Conservation (phyloP, 331 rosid species). For the Dryas integrifolia region DNA sequence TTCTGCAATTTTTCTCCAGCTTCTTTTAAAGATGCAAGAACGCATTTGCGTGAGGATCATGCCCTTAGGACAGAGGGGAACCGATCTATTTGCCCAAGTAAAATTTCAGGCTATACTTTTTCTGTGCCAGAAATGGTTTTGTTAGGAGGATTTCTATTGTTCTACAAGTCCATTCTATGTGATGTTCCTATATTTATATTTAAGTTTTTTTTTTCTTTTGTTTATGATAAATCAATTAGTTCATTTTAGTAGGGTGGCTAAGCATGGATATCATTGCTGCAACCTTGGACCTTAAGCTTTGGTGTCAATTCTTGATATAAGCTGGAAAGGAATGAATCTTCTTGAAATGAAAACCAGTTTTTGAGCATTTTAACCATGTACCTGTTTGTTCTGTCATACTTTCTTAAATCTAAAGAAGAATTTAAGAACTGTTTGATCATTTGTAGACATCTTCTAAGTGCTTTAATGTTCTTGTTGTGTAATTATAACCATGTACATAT, state of each 20-base stretch:
- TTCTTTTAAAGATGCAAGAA: slow-evolving; percentile 49
- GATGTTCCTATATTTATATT: too few species aligned
- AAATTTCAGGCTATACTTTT: slow-evolving; percentile 53
- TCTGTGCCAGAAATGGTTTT: slow-evolving; percentile 23
- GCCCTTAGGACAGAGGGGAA: slow-evolving; percentile 32
- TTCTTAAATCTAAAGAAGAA: not conserved
- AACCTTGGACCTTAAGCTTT: not conserved
- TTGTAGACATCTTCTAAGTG: not conserved
- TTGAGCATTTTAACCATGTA: not conserved
- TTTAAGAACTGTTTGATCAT: not conserved
- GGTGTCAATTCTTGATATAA: not conserved
- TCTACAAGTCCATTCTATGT: too few species aligned
- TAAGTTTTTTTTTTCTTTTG: too few species aligned
- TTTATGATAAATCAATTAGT: not conserved
- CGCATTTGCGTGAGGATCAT: slow-evolving; percentile 35
- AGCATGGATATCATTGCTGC: not conserved
- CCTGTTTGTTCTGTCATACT: not conserved
- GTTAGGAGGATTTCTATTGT: slow-evolving; percentile 3
- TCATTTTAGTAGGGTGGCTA: not conserved
- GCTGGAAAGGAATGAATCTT: not conserved
- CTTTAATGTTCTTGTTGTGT: not conserved
- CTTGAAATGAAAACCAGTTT: not conserved
- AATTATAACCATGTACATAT: not conserved
- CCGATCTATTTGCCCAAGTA: slow-evolving; percentile 43
- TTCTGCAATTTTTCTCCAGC: slow-evolving; percentile 46